A percentile compares a stretch with the other conserved stretches of the same genome.
Conservation (phyloP, 140 eudicot species). For the Oenanthe javanica region DNA sequence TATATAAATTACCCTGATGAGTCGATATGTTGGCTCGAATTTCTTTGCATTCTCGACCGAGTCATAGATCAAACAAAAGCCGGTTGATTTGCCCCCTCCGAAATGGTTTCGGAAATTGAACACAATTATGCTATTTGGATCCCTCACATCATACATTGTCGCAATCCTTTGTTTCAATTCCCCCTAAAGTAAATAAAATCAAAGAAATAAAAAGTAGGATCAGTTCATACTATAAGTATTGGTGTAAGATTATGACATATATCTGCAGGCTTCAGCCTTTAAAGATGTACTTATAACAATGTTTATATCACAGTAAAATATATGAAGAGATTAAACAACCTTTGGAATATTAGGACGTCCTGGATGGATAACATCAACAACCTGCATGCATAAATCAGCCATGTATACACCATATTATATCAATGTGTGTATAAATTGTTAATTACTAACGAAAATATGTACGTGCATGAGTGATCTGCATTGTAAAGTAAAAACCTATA, state of each 20-base stretch:
- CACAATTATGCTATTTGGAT: neutral
- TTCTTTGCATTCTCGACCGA: neutral
- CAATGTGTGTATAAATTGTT: neutral
- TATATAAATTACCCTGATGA: neutral
- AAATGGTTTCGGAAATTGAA: slow-evolving; percentile 6
- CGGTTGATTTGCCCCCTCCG: slow-evolving; percentile 1
- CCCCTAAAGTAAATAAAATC: neutral
- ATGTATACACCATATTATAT: neutral
- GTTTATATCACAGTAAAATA: neutral
- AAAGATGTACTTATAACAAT: neutral
- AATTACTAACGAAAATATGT: too few relatives aligned
- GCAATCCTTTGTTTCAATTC: neutral
- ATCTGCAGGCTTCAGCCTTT: neutral
- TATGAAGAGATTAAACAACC: neutral
- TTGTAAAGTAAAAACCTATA: neutral
- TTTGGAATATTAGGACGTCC: slow-evolving; percentile 5
- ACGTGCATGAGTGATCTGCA: neutral
- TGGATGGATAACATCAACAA: slow-evolving; percentile 3
- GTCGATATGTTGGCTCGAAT: slow-evolving; percentile 2
- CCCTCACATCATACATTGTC: slow-evolving; percentile 7
- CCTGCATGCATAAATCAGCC: neutral
- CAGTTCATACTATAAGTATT: neutral
- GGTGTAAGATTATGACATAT: neutral
- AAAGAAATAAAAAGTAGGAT: neutral
- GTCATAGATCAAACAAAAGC: slow-evolving; percentile 5